Percentiles rank a stretch among this genome's conserved stretches.
phyloP scores from a whole-genome alignment of 2,329 filamentous ascomycete genomes.

The Fusarium hostae region DNA sequence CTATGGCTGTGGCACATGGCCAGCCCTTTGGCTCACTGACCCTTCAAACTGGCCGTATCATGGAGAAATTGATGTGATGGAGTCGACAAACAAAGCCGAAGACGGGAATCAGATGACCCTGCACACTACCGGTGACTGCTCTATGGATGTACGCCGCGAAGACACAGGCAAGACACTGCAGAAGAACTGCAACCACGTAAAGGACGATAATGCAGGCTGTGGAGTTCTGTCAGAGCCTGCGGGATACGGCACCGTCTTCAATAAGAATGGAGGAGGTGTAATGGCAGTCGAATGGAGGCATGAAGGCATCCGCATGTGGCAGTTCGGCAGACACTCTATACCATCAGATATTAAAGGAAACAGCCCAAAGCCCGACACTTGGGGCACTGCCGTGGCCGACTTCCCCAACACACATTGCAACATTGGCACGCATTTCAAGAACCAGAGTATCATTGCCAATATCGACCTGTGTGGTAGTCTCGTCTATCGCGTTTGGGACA shows the following conservation, averaged over 20 bases:
- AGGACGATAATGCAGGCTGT: conserved; percentile 67
- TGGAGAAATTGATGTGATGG: conserved; percentile 73
- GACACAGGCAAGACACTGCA: conserved; percentile 59
- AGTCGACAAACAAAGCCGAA: conserved; percentile 65
- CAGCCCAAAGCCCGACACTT: conserved; percentile 68
- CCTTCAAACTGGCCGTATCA: conserved; percentile 69
- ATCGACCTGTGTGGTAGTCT: conserved; percentile 72
- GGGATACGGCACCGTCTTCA: conserved; percentile 64
- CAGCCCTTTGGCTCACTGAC: conserved; percentile 74
- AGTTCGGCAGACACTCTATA: conserved; percentile 61
- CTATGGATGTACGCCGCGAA: conserved; percentile 64
- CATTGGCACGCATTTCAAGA: conserved; percentile 68
- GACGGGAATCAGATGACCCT: conserved; percentile 69
- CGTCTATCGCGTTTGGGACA: conserved; percentile 58
- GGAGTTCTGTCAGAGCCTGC: conserved; percentile 57
- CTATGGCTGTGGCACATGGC: conserved; percentile 72
- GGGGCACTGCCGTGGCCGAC: conserved; percentile 71
- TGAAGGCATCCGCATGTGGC: conserved; percentile 72
- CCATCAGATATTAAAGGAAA: conserved; percentile 63
- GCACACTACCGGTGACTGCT: conserved; percentile 65
- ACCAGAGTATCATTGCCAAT: conserved; percentile 74
- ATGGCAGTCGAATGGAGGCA: conserved; percentile 71
- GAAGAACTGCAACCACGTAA: conserved; percentile 62
- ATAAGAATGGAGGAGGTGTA: conserved; percentile 65
- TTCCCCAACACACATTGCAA: conserved; percentile 73